A percentile compares a stretch with the other conserved stretches of the same genome.
Evolutionary conservation across 192 early-diverging fungal species (phyloP).

Genomic region (Spinellus fusiger): DNA sequence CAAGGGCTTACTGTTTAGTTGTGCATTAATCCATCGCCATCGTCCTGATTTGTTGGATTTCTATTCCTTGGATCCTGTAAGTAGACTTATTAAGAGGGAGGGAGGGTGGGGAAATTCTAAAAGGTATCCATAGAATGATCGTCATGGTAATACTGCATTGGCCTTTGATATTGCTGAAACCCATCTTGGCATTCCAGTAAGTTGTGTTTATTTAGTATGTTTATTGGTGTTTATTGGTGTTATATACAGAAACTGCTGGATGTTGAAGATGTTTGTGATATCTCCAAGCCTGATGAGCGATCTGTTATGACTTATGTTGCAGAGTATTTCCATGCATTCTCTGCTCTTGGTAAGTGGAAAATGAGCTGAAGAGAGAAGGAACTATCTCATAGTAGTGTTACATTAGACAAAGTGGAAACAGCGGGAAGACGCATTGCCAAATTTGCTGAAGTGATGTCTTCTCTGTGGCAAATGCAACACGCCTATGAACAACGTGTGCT

Average conservation of each 20-base stretch:
- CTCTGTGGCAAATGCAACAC: conserved; percentile 88
- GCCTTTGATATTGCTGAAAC: conserved; percentile 93
- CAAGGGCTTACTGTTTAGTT: too few relatives aligned
- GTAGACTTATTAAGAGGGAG: not conserved
- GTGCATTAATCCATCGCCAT: conserved; percentile 94
- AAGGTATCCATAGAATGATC: conserved; percentile 39
- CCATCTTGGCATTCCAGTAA: conserved; percentile 79
- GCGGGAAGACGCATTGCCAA: conserved; percentile 92
- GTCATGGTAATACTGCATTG: conserved; percentile 81
- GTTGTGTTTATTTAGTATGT: conserved; percentile 2
- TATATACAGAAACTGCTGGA: conserved; percentile 69
- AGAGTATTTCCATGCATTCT: conserved; percentile 98
- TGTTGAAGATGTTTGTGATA: conserved; percentile 94
- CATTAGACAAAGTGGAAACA: conserved; percentile 69
- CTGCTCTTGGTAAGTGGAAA: conserved; percentile 55
- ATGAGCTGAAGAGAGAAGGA: not conserved
- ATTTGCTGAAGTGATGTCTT: conserved; percentile 83
- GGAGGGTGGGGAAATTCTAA: not conserved
- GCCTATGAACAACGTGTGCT: conserved; percentile 86
- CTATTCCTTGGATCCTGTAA: conserved; percentile 71
- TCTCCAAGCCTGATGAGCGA: conserved; percentile 88
- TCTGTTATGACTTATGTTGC: conserved; percentile 99
- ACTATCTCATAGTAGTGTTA: conserved; percentile 6
- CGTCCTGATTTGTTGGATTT: conserved; percentile 94
- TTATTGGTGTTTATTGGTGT: not conserved